phyloP scores from a whole-genome alignment of 2,329 filamentous ascomycete genomes.

The Ceratocystiopsis sp. region DNA sequence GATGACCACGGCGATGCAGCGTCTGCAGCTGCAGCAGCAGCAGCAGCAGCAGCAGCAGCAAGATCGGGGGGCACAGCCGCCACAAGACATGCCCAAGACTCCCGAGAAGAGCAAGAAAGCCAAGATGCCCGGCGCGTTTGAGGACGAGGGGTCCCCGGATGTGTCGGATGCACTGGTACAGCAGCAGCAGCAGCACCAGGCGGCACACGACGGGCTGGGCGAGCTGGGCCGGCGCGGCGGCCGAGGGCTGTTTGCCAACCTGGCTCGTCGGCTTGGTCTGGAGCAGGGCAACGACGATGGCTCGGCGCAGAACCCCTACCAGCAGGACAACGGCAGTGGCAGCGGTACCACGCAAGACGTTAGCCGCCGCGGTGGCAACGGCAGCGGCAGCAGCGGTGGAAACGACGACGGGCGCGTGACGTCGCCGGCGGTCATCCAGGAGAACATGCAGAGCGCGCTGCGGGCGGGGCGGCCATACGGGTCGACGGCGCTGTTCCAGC shows the following conservation, averaged over 20 bases:
- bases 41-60: too few relatives aligned
- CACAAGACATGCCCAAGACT: constrained; percentile 12
- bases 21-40: too few relatives aligned
- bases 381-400: neutral
- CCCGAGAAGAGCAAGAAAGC: constrained; percentile 19
- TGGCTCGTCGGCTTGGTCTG: too few relatives aligned
- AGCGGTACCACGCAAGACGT: too few relatives aligned
- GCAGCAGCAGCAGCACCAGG: constrained; percentile 15
- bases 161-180: constrained; percentile 7
- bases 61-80: too few relatives aligned
- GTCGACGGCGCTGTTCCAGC: constrained; percentile 54
- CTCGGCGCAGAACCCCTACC: neutral
- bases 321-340: neutral
- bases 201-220: constrained; percentile 30
- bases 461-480: constrained; percentile 62
- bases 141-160: constrained; percentile 39
- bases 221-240: constrained; percentile 48
- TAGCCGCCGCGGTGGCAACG: neutral
- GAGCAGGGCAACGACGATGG: neutral
- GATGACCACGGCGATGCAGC: too few relatives aligned
- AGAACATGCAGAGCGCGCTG: constrained; percentile 63
- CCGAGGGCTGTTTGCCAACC: neutral
- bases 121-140: constrained; percentile 59
- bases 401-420: constrained; percentile 36
- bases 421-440: constrained; percentile 42